These are phyloP conservation scores for Xerocomellus intermedius DNA, from an alignment of 768 basidiomycete species.

Conservation along the genomic window DNA sequence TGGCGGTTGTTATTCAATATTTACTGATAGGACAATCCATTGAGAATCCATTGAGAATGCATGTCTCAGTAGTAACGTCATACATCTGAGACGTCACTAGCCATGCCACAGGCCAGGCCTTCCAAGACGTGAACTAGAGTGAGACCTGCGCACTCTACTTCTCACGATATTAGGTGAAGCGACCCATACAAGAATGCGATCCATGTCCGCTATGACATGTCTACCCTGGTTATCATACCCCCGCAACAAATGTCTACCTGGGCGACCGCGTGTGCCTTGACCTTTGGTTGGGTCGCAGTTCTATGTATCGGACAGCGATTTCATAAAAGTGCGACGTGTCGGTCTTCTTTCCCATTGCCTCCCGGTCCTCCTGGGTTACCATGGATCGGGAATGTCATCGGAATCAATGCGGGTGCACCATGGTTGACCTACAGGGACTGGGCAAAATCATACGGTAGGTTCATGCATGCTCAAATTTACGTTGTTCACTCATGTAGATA, in stretches of 20 bases:
- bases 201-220: background rate
- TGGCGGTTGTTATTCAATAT: no score
- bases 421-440: slow-evolving; percentile 38
- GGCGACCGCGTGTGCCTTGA: background rate
- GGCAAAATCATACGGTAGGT: slow-evolving; percentile 17
- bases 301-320: background rate
- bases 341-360: slow-evolving; percentile 12
- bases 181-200: background rate
- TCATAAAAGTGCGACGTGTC: background rate
- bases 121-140: background rate
- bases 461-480: background rate
- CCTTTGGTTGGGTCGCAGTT: background rate
- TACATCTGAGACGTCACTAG: background rate
- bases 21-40: no score
- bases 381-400: slow-evolving; percentile 36
- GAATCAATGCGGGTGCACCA: slow-evolving; percentile 29
- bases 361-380: slow-evolving; percentile 37
- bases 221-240: background rate
- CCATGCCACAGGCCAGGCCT: background rate
- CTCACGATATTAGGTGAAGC: background rate
- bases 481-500: background rate
- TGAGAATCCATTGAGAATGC: no score
- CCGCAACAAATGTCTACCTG: background rate
- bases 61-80: no score
- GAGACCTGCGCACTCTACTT: background rate